Evolutionary conservation across 2,329 filamentous ascomycete species (phyloP), one percentile per base, ranked within the genome.

Genomic region (Fusarium musae): DNA sequence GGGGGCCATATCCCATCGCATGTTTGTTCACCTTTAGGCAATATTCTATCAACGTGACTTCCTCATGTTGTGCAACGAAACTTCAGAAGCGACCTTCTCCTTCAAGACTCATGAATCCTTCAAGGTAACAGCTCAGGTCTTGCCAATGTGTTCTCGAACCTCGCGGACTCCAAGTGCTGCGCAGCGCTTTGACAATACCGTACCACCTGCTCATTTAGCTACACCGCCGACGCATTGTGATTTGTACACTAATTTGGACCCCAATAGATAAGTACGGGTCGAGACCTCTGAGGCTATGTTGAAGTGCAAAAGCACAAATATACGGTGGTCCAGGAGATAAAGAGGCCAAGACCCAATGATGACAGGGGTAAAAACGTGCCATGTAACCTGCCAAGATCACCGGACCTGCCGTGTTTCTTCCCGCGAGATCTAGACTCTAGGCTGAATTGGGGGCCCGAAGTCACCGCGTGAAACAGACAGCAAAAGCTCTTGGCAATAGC

Each of bases 111-210:
- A 2, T 3, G 9, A n/a, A 52, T 52, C n/a, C n/a, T 26, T 52
- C 9, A 2, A 26, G 0, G 3, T 21, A 21, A 36, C 2, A 21
- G 1, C 17, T 21, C 12, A 52, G 17, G 28, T 32, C 0, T 49
- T 2, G 30, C 9, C 30, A 49, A 10, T 9, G 9, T 3, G 32
- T 21, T 52, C 32, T 52, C 17, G n/a, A 52, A 36, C n/a, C 9
- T 36, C 4, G 32, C n/a, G 11, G 49, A 36, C 32, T 52, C 17
- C 9, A 52, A 8, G 9, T 34, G 0, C 3, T 36, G 16, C 30
- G 12, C 9, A 11, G 15, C 17, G 49, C 32, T 52, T 36, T 52
- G 12, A 26, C n/a, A 26, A 26, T 36, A 36, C 0, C 17, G 19
- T 21, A 26, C 32, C 12, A 36, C 32, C 12, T 52, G 6, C 49